Conservation (phyloP, 345 rosid genomes). For the Aurinia saxatilis region DNA sequence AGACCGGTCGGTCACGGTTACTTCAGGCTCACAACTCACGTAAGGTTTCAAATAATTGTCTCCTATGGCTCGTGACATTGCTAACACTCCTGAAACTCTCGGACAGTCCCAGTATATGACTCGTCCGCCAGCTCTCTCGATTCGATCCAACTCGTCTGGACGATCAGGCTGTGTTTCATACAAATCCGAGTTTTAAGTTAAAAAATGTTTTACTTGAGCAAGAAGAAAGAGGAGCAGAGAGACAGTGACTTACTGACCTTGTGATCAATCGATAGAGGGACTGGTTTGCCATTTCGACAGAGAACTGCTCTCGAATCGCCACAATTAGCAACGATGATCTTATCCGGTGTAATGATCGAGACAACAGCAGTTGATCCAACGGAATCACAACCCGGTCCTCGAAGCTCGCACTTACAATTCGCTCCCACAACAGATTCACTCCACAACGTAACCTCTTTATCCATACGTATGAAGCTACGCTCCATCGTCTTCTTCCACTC, state of each 20-base stretch:
- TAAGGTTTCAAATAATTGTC: constrained; percentile 84
- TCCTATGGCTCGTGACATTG: constrained; percentile 89
- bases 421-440: constrained; percentile 1
- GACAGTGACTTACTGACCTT: constrained; percentile 42
- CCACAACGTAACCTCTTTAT: constrained; percentile 33
- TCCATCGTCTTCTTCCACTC: constrained; percentile 46
- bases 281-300: constrained; percentile 58
- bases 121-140: constrained; percentile 70
- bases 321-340: constrained; percentile 68
- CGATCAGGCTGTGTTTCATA: constrained; percentile 63
- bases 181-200: no score
- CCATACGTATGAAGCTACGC: constrained; percentile 60
- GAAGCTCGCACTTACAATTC: constrained; percentile 56
- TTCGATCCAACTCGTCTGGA: constrained; percentile 70
- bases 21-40: constrained; percentile 76
- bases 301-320: constrained; percentile 91
- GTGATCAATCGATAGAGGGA: constrained; percentile 72
- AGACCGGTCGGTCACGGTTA: constrained; percentile 47
- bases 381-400: constrained; percentile 49
- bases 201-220: neutral
- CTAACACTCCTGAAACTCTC: constrained; percentile 67
- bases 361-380: constrained; percentile 90
- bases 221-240: neutral
- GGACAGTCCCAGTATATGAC: constrained; percentile 84
- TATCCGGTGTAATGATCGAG: constrained; percentile 51